Conservation (phyloP, 2,329 filamentous ascomycete species). For the Neonectria neomacrospora region DNA sequence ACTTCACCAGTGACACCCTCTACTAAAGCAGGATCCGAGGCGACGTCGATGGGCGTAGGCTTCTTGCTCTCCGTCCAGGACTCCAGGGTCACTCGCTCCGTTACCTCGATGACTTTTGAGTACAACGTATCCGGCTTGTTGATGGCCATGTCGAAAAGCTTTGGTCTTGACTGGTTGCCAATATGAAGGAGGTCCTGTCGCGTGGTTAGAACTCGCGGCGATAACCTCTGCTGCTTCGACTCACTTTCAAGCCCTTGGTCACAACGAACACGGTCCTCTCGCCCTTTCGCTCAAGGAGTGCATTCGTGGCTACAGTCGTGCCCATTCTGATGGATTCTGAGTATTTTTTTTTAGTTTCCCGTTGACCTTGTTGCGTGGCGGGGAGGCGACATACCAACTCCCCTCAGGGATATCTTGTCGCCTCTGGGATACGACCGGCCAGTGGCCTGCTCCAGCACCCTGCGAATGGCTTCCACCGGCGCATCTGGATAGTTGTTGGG, state of each 20-base stretch:
- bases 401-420: constrained; percentile 63
- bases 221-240: neutral
- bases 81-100: constrained; percentile 88
- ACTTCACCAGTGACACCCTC: constrained; percentile 74
- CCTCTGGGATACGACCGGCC: constrained; percentile 79
- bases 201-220: neutral
- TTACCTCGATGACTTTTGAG: constrained; percentile 82
- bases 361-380: neutral
- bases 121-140: constrained; percentile 87
- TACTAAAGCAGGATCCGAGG: constrained; percentile 49
- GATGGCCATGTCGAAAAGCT: constrained; percentile 91
- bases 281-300: constrained; percentile 86
- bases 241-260: constrained; percentile 76
- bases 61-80: constrained; percentile 78
- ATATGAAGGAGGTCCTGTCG: constrained; percentile 81
- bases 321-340: constrained; percentile 92
- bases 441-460: constrained; percentile 81
- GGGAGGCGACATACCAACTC: constrained; percentile 11
- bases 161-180: constrained; percentile 87
- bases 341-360: constrained; percentile 76
- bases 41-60: constrained; percentile 63
- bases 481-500: constrained; percentile 90
- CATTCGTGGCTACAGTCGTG: constrained; percentile 93
- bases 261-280: constrained; percentile 88
- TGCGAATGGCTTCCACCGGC: constrained; percentile 88